Evolutionary conservation across 768 basidiomycete genomes (phyloP).

Genomic region (Lactifluus rugatus): DNA sequence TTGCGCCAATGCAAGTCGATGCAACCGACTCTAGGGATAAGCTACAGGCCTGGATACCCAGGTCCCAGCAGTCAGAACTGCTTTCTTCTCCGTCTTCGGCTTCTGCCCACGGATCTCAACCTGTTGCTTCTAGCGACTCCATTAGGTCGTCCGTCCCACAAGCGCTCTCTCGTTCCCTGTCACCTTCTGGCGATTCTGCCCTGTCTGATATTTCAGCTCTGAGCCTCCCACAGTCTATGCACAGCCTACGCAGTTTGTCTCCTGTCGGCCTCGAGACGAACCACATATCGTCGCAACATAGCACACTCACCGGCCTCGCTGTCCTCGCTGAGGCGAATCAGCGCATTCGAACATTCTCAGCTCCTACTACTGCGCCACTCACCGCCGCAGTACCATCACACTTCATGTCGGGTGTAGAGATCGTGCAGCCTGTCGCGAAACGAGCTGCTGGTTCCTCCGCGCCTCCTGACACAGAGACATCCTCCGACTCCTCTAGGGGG

Average conservation of each 20-base stretch:
- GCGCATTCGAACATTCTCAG: neutral
- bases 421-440: conserved; percentile 6
- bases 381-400: neutral
- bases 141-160: neutral
- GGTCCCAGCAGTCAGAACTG: neutral
- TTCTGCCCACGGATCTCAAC: conserved; percentile 2
- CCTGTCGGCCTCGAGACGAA: neutral
- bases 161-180: conserved; percentile 14
- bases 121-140: neutral
- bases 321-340: neutral
- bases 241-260: conserved; percentile 3
- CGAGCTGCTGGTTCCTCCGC: neutral
- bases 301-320: neutral
- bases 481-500: conserved; percentile 14
- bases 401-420: neutral
- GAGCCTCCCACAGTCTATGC: conserved; percentile 1
- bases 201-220: conserved; percentile 5
- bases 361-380: neutral
- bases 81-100: conserved; percentile 13
- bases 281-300: neutral
- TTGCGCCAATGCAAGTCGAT: neutral
- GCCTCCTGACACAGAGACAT: neutral
- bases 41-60: conserved; percentile 10
- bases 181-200: conserved; percentile 11
- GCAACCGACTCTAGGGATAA: neutral